These are phyloP conservation scores for Skeletonema grethae DNA, from an alignment of 108 stramenopile genomes.

Conservation along the genomic window DNA sequence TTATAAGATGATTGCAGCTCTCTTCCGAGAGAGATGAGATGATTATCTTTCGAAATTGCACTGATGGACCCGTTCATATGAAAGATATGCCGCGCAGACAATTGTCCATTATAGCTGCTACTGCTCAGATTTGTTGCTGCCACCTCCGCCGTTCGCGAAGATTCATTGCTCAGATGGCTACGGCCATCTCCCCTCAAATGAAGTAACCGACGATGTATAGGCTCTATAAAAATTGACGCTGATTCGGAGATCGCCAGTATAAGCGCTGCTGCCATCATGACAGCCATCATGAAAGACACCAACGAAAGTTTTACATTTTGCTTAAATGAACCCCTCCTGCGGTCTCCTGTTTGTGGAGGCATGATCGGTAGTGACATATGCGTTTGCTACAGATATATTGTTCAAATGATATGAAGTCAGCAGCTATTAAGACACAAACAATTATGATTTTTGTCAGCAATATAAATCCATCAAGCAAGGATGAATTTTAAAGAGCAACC, in stretches of 20 bases:
- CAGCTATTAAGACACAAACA: too few species aligned
- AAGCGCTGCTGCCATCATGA: not conserved
- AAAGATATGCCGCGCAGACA: not conserved
- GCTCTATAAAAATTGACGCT: not conserved
- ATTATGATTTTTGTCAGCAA: too few species aligned
- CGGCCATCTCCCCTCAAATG: not conserved
- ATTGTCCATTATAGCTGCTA: not conserved
- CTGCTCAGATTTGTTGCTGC: not conserved
- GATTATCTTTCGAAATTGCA: not conserved
- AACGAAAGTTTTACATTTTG: not conserved
- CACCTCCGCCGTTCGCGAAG: not conserved
- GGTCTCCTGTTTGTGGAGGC: not conserved
- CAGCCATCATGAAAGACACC: not conserved
- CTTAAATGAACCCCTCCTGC: not conserved
- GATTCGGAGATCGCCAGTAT: not conserved
- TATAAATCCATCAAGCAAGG: too few species aligned
- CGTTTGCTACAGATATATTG: not conserved
- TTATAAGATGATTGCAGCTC: not conserved
- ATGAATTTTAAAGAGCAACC: too few species aligned
- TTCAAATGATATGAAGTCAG: not conserved
- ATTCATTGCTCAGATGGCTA: not conserved
- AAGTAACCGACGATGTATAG: not conserved
- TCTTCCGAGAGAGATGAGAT: not conserved
- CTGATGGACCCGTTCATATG: constrained; percentile 2
- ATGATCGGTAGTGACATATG: not conserved